Evolutionary conservation across 2,329 filamentous ascomycete genomes (phyloP), one percentile per base, ranked within the genome.

Genomic region (Orbilia brochopaga): DNA sequence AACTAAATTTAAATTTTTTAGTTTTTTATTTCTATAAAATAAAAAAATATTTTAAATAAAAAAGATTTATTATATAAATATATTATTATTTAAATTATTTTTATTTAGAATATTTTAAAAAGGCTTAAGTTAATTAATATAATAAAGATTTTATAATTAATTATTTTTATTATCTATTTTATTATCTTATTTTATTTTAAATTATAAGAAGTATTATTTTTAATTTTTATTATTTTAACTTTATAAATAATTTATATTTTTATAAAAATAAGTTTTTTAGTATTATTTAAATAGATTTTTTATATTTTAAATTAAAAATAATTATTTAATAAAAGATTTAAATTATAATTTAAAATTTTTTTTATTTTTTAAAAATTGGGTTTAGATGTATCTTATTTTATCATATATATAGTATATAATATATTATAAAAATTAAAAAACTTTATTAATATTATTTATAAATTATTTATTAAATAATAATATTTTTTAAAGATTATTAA

Each of bases 351-450:
- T 27, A 51, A 27, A 66, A 44, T 15, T 30, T 59, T 50, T 40
- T 59, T 15, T 32, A 59, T 51, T 57, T 46, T 58, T 66, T 23
- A 66, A 44, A 48, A 58, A 48, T 42, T 48, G 48, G 21, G 52
- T 37, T 15, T 50, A 58, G 6, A 44, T 50, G 2, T 21, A 32
- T 32, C 8, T 32, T 32, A 32, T 32, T 32, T 32, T 32, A 32
- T 32, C 32, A 50, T 52, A 32, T 15, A 37, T 32, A 17, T 7
- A 8, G 7, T 50, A 30, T 11, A 15, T 50, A 13, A 30, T 30
- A 4, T 19, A 19, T 17, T 15, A 51, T 7, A 6, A 51, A 5
- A 44, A 44, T 13, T 15, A 56, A 35, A 35, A 30, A 35, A 19
- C 15, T 13, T 56, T 32, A 32, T 56, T 19, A 30, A 37, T 27